phyloP scores from a whole-genome alignment of 2,329 filamentous ascomycete species.

The Chalara sp. region DNA sequence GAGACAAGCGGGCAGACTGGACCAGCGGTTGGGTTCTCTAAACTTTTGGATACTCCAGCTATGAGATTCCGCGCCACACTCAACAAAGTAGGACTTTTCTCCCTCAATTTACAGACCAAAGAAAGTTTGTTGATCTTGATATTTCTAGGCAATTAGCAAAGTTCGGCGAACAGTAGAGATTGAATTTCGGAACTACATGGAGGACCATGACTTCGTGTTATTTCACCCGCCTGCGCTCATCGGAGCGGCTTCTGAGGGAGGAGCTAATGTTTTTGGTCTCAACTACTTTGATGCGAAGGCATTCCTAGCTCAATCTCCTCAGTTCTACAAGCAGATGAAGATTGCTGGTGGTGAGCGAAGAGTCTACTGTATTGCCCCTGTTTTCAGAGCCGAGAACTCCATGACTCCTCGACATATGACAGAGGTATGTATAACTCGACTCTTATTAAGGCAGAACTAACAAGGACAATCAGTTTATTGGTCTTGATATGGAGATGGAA shows the following conservation, averaged over 20 bases:
- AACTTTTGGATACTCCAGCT: constrained; percentile 78
- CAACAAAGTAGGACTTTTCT: too few relatives aligned
- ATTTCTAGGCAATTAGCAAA: constrained; percentile 71
- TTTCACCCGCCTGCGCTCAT: constrained; percentile 89
- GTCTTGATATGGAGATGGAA: constrained; percentile 86
- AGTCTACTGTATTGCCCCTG: constrained; percentile 72
- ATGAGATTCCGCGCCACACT: constrained; percentile 89
- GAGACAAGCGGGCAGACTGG: constrained; percentile 15
- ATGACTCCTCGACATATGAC: constrained; percentile 83
- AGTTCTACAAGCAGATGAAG: constrained; percentile 84
- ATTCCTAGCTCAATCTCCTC: constrained; percentile 72
- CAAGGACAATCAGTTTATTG: constrained; percentile 53
- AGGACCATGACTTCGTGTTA: constrained; percentile 66
- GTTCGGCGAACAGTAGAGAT: constrained; percentile 35
- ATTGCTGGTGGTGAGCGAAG: constrained; percentile 73
- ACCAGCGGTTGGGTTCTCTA: constrained; percentile 53
- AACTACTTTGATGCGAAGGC: constrained; percentile 84
- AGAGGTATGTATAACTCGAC: constrained; percentile 40
- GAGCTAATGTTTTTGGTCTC: constrained; percentile 83
- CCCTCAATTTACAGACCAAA: too few relatives aligned
- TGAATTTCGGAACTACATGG: constrained; percentile 75
- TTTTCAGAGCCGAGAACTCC: constrained; percentile 81
- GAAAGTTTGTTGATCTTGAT: too few relatives aligned
- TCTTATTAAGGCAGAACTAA: constrained; percentile 6
- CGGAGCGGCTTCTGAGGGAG: constrained; percentile 85